Evolutionary conservation across 495 filamentous ascomycete genomes (phyloP).

Genomic region (Xylaria intraflava): DNA sequence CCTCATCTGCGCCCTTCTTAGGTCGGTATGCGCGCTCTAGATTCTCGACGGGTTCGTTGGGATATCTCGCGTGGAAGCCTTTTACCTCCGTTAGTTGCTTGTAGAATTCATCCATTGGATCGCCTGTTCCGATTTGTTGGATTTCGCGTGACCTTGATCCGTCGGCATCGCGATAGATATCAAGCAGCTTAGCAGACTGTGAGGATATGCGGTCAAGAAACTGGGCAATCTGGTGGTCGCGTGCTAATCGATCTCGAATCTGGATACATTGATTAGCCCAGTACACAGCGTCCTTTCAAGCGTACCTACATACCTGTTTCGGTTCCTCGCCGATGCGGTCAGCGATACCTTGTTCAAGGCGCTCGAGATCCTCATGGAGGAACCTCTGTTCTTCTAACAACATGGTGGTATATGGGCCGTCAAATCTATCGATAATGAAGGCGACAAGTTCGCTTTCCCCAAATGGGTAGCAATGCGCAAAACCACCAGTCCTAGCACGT

Average conservation of each 20-base stretch:
- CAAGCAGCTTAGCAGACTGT: constrained; percentile 71
- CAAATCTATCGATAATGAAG: neutral
- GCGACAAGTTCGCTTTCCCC: neutral
- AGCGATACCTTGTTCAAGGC: constrained; percentile 86
- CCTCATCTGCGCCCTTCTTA: constrained; percentile 47
- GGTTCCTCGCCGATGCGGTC: constrained; percentile 85
- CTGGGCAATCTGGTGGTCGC: constrained; percentile 86
- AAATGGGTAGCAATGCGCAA: too few species aligned
- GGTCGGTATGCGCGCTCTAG: constrained; percentile 87
- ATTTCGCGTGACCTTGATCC: constrained; percentile 68
- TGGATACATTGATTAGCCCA: constrained; percentile 26
- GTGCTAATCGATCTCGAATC: constrained; percentile 77
- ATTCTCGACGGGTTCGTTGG: constrained; percentile 91
- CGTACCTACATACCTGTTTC: constrained; percentile 59
- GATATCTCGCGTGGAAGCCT: constrained; percentile 82
- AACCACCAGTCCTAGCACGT: too few species aligned
- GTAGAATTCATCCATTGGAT: constrained; percentile 89
- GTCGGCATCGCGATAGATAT: constrained; percentile 78
- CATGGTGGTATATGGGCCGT: constrained; percentile 44
- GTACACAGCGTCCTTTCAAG: neutral
- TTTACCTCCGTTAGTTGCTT: constrained; percentile 74
- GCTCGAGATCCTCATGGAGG: constrained; percentile 90
- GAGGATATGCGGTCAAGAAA: constrained; percentile 80
- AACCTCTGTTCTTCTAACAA: constrained; percentile 86
- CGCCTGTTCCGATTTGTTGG: constrained; percentile 75